Evolutionary conservation across 2,329 filamentous ascomycete species (phyloP), one percentile per base, ranked within the genome.

Genomic region (Clonostachys sp.): DNA sequence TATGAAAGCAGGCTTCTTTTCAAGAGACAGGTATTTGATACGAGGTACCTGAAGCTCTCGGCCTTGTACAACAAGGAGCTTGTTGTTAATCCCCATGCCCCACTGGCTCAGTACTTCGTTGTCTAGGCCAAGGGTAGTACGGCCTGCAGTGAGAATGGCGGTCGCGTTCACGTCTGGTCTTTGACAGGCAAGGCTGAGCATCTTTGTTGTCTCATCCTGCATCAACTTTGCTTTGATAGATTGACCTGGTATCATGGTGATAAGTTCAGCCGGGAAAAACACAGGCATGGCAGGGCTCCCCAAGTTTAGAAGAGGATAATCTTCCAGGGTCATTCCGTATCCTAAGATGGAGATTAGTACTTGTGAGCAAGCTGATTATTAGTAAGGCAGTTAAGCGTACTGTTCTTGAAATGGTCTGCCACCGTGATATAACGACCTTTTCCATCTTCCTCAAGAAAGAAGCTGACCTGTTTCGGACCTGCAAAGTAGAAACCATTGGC

Each of bases 151-250:
- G 2, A 77, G 73, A 55, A 94, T 86, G 0, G 84, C 86, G 2
- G 72, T 59, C 0, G 84, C 87, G 53, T 92, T 95, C 6, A 75
- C 68, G 2, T 74, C 73, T 0, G 89, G 88, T 1, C 68, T 68
- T 5, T 86, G 78, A 48, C 86, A 88, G 2, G 89, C 86, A 59
- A 89, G 89, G 1, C 67, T 67, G 42, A 92, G 81, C 88, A 94
- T 91, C 1, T 68, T 57, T 0, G 76, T 72, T 0, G 86, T 87
- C 58, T 92, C 86, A 0, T 72, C 63, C 0, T 75, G 69, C 1
- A 62, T 74, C 14, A 91, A 70, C 55, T 83, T 82, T 5, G 76
- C 67, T 38, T 77, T 80, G 18, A 83, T 73, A 0, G 77, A 63
- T 57, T 94, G 88, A 0, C 86, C 87, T 2, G 78, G 73, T 9